phyloP scores from a whole-genome alignment of 441 rosid species.

The Cnidoscolus chayamansa region DNA sequence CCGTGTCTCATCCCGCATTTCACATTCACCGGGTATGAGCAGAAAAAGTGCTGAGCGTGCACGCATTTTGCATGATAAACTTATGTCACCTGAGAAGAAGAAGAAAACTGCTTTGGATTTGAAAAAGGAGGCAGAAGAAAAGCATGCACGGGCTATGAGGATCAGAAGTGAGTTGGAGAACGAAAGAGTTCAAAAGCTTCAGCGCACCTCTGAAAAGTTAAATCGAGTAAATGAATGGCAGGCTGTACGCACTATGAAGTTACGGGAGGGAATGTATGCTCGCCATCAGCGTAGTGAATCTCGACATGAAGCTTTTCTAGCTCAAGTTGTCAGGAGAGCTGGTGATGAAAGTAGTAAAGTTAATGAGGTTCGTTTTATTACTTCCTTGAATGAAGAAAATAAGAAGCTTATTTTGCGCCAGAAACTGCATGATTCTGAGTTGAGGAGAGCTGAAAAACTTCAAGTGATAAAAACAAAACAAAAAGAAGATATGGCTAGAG shows the following conservation, averaged over 20 bases:
- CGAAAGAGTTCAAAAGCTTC: slow-evolving; percentile 77
- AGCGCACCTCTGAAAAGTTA: slow-evolving; percentile 74
- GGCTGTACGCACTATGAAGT: slow-evolving; percentile 67
- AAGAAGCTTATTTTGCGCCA: slow-evolving; percentile 77
- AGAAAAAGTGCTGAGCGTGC: slow-evolving; percentile 75
- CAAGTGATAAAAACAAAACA: slow-evolving; percentile 66
- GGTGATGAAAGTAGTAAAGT: slow-evolving; percentile 89
- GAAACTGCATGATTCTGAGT: slow-evolving; percentile 72
- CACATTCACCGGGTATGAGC: slow-evolving; percentile 65
- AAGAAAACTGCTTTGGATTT: slow-evolving; percentile 68
- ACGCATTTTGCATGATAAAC: slow-evolving; percentile 60
- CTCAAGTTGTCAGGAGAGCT: slow-evolving; percentile 82
- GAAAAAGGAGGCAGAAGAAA: slow-evolving; percentile 76
- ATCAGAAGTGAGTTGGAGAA: slow-evolving; percentile 72
- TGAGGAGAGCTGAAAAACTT: slow-evolving; percentile 78
- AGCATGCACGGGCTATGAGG: slow-evolving; percentile 76
- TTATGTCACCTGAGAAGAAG: slow-evolving; percentile 80
- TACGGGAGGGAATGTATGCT: slow-evolving; percentile 77
- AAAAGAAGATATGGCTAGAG: slow-evolving; percentile 77
- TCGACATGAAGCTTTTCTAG: slow-evolving; percentile 79
- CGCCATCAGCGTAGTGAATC: slow-evolving; percentile 76
- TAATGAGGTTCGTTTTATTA: slow-evolving; percentile 80
- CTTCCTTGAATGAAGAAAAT: slow-evolving; percentile 80
- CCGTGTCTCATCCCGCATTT: slow-evolving; percentile 56
- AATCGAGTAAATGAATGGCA: slow-evolving; percentile 82